These are phyloP conservation scores for Pelargonium citronellum DNA, from an alignment of 441 rosid genomes.

Conservation along the genomic window DNA sequence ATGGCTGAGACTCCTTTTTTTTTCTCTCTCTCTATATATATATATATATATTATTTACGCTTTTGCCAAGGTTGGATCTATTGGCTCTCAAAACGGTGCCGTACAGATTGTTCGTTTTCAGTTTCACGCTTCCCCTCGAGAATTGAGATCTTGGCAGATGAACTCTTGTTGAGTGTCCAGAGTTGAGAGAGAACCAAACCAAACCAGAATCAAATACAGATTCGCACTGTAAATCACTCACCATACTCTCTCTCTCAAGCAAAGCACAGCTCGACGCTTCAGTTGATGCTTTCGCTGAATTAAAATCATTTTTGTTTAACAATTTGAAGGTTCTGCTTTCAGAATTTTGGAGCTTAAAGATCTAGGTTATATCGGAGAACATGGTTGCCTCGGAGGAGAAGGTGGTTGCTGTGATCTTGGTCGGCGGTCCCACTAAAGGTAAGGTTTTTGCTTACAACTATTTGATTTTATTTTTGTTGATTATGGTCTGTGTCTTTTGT, in stretches of 20 bases:
- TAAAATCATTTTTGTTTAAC: background rate
- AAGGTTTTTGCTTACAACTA: background rate
- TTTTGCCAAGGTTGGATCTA: background rate
- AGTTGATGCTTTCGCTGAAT: background rate
- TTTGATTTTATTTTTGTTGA: background rate
- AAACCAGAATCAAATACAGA: background rate
- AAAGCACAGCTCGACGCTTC: background rate
- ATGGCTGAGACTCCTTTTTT: too few relatives aligned
- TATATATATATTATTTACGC: too few relatives aligned
- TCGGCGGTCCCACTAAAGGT: slow-evolving; percentile 96
- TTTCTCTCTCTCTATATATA: too few relatives aligned
- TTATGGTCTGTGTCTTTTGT: background rate
- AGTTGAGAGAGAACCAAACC: slow-evolving; percentile 2
- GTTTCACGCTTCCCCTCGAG: background rate
- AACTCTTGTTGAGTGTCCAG: background rate
- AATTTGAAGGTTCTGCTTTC: background rate
- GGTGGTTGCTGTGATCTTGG: slow-evolving; percentile 86
- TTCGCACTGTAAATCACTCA: background rate
- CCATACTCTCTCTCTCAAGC: background rate
- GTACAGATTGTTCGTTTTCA: background rate
- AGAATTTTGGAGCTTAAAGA: background rate
- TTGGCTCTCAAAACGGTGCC: background rate
- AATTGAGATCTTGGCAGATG: background rate
- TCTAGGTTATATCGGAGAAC: slow-evolving; percentile 2
- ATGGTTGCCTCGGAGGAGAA: slow-evolving; percentile 33